These are phyloP conservation scores for Backusella australiensis DNA, from an alignment of 192 early-diverging fungal genomes.

Conservation along the genomic window DNA sequence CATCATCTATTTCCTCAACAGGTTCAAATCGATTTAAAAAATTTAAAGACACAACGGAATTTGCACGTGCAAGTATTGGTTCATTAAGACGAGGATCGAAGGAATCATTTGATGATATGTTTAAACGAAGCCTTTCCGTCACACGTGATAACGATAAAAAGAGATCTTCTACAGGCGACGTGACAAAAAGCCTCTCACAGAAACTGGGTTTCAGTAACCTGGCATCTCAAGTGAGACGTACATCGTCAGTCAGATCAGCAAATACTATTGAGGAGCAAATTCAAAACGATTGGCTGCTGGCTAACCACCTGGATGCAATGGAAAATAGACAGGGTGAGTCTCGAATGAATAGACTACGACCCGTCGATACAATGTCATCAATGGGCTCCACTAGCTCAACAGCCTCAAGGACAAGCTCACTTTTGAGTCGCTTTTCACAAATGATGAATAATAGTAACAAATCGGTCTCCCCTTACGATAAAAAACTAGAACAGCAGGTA, in stretches of 20 bases:
- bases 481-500: background rate
- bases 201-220: constrained; percentile 15
- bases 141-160: constrained; percentile 4
- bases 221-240: constrained; percentile 4
- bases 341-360: background rate
- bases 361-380: background rate
- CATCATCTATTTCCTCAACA: constrained; percentile 24
- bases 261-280: constrained; percentile 5
- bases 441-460: constrained; percentile 3
- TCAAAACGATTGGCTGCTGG: constrained; percentile 6
- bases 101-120: constrained; percentile 33
- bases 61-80: constrained; percentile 27
- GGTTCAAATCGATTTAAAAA: constrained; percentile 21
- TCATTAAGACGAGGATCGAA: constrained; percentile 26
- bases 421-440: constrained; percentile 14
- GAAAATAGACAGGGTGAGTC: background rate
- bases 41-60: constrained; percentile 26
- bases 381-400: background rate
- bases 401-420: background rate
- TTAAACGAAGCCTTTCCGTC: constrained; percentile 14
- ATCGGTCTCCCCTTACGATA: background rate
- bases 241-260: constrained; percentile 1
- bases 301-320: background rate
- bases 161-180: constrained; percentile 14
- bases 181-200: constrained; percentile 19